Percentiles rank a stretch among this genome's conserved stretches.
phyloP scores from a whole-genome alignment of 2,329 filamentous ascomycete genomes.

The Coleophoma crateriformis region DNA sequence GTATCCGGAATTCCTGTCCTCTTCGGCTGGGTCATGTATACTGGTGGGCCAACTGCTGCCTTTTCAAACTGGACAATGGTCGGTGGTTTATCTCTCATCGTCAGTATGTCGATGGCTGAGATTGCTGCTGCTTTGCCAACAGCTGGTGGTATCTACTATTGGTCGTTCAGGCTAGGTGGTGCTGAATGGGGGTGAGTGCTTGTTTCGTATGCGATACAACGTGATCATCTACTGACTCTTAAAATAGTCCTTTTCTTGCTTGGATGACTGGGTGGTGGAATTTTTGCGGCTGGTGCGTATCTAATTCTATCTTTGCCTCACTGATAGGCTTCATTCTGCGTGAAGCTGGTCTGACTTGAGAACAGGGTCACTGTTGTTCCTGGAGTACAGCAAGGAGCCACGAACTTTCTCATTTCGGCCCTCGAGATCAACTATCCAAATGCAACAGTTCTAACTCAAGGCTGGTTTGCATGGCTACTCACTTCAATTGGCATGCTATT shows the following conservation, averaged over 20 bases:
- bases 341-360: too few species aligned
- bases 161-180: constrained; percentile 31
- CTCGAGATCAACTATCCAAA: constrained; percentile 32
- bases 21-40: constrained; percentile 33
- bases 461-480: constrained; percentile 32
- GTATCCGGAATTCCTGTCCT: constrained; percentile 32
- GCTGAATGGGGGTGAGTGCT: constrained; percentile 24
- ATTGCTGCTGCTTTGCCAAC: constrained; percentile 31
- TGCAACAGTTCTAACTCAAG: constrained; percentile 24
- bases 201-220: neutral
- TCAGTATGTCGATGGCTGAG: constrained; percentile 32
- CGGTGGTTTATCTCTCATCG: constrained; percentile 28
- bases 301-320: too few species aligned
- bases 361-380: constrained; percentile 26
- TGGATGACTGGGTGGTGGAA: constrained; percentile 38
- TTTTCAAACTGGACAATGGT: constrained; percentile 34
- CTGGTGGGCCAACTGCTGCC: constrained; percentile 30
- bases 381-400: constrained; percentile 32
- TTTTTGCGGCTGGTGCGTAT: constrained; percentile 27
- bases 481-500: constrained; percentile 30
- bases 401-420: constrained; percentile 33
- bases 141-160: constrained; percentile 33
- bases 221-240: too few species aligned
- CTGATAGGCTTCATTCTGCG: too few species aligned
- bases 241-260: constrained; percentile 25